A percentile compares a stretch with the other conserved stretches of the same genome.
phyloP scores from a whole-genome alignment of 2,329 filamentous ascomycete species.

The Fusarium tricinctum region DNA sequence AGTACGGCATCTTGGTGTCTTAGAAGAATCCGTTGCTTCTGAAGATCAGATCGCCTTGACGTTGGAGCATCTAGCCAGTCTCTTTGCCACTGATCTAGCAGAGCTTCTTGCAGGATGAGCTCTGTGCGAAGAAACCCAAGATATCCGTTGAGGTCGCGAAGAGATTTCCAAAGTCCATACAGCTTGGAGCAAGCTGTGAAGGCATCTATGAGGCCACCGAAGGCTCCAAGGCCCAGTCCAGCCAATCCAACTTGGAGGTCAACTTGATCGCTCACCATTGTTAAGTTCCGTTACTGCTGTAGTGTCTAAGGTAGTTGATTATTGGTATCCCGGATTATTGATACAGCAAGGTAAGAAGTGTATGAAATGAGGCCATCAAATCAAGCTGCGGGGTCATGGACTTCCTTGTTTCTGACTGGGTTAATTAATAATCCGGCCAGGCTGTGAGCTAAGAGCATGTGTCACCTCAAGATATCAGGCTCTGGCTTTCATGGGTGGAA shows the following conservation, averaged over 20 bases:
- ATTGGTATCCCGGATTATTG: too few species aligned
- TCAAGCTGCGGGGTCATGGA: constrained; percentile 9
- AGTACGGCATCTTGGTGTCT: constrained; percentile 5
- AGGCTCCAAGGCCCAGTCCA: constrained; percentile 7
- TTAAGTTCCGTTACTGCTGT: not conserved
- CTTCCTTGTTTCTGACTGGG: not conserved
- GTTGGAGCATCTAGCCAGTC: not conserved
- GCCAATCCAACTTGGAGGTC: constrained; percentile 9
- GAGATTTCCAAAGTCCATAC: constrained; percentile 1
- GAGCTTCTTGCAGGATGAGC: constrained; percentile 9
- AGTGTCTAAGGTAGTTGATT: too few species aligned
- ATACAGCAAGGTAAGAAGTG: not conserved
- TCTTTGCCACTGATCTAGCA: constrained; percentile 17
- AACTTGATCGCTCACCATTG: not conserved
- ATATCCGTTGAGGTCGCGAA: not conserved
- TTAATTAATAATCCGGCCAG: constrained; percentile 20
- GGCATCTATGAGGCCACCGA: constrained; percentile 4
- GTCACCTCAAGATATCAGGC: not conserved
- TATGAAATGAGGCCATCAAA: not conserved
- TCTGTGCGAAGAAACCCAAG: not conserved
- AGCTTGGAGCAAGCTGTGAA: constrained; percentile 3
- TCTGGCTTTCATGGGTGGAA: not conserved
- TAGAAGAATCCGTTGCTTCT: constrained; percentile 9
- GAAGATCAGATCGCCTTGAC: not conserved
- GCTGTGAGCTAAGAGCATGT: constrained; percentile 11